Conservation (phyloP, 345 rosid genomes). For the Sonneratia alba region DNA sequence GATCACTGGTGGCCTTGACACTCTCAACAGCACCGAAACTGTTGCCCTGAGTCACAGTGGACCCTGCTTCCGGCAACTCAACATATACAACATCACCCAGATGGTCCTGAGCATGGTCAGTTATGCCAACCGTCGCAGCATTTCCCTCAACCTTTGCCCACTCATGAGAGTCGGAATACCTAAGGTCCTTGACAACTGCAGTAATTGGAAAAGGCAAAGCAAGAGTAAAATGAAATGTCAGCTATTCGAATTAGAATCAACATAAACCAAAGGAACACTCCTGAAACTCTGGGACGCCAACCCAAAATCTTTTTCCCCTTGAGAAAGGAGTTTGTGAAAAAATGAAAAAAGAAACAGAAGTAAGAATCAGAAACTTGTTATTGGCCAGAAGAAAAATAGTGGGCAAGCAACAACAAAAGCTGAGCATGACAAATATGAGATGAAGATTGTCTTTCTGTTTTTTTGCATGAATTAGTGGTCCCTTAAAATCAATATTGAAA, state of each 20-base stretch:
- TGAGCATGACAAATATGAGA: background rate
- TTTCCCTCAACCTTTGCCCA: slow-evolving; percentile 84
- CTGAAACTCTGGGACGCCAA: background rate
- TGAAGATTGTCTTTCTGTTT: too few species aligned
- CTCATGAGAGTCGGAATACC: slow-evolving; percentile 81
- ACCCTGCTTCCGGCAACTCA: slow-evolving; percentile 78
- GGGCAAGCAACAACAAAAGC: background rate
- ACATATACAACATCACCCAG: slow-evolving; percentile 95
- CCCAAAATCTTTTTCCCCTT: background rate
- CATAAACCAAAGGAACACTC: background rate
- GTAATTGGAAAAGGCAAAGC: background rate
- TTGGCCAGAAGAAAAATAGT: background rate
- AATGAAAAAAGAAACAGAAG: background rate
- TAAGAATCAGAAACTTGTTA: background rate
- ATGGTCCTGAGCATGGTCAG: slow-evolving; percentile 97
- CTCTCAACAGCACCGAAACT: slow-evolving; percentile 97
- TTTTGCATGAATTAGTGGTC: background rate
- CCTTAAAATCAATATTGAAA: too few species aligned
- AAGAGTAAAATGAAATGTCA: background rate
- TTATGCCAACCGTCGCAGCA: slow-evolving; percentile 75
- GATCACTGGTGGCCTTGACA: slow-evolving; percentile 96
- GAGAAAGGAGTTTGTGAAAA: background rate
- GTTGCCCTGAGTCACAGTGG: slow-evolving; percentile 49
- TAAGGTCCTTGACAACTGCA: slow-evolving; percentile 72
- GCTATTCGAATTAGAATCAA: background rate